phyloP scores from a whole-genome alignment of 2,329 filamentous ascomycete genomes.

The Dactylellina drechsleri region DNA sequence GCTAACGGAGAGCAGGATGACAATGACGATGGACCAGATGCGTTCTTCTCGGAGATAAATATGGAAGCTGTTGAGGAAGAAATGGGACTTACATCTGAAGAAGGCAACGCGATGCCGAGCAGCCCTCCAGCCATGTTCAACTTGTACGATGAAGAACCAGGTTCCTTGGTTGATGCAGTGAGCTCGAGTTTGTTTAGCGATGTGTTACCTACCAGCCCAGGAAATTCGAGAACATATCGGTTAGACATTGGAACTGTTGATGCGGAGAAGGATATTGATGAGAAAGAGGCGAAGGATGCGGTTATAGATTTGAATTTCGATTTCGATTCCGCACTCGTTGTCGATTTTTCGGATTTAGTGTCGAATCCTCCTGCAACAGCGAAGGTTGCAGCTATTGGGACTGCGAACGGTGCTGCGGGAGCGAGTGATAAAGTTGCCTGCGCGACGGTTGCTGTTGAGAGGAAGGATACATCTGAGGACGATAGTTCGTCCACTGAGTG shows the following conservation, averaged over 20 bases:
- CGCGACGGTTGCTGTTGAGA: slow-evolving; percentile 27
- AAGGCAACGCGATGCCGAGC: slow-evolving; percentile 63
- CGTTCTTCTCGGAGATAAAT: slow-evolving; percentile 67
- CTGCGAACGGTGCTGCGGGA: neutral
- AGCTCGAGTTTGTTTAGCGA: slow-evolving; percentile 52
- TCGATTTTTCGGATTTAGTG: slow-evolving; percentile 53
- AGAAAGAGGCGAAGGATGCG: slow-evolving; percentile 6
- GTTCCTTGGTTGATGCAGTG: slow-evolving; percentile 38
- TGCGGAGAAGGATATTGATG: slow-evolving; percentile 4
- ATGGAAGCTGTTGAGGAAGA: slow-evolving; percentile 29
- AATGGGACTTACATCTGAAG: slow-evolving; percentile 53
- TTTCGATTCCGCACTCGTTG: slow-evolving; percentile 46
- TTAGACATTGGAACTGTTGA: slow-evolving; percentile 22
- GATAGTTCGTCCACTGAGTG: slow-evolving; percentile 48
- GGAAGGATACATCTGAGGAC: slow-evolving; percentile 50
- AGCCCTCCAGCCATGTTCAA: slow-evolving; percentile 63
- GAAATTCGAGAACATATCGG: slow-evolving; percentile 35
- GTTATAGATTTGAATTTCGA: slow-evolving; percentile 52
- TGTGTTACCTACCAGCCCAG: slow-evolving; percentile 45
- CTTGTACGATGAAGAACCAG: slow-evolving; percentile 59
- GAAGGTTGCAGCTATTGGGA: slow-evolving; percentile 35
- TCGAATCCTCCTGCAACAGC: slow-evolving; percentile 22
- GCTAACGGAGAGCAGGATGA: slow-evolving; percentile 60
- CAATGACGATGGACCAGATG: slow-evolving; percentile 63
- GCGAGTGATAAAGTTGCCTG: slow-evolving; percentile 5